Base-by-base conservation (phyloP, 2,329 filamentous ascomycete species). In the Sporothrix curviconia region DNA sequence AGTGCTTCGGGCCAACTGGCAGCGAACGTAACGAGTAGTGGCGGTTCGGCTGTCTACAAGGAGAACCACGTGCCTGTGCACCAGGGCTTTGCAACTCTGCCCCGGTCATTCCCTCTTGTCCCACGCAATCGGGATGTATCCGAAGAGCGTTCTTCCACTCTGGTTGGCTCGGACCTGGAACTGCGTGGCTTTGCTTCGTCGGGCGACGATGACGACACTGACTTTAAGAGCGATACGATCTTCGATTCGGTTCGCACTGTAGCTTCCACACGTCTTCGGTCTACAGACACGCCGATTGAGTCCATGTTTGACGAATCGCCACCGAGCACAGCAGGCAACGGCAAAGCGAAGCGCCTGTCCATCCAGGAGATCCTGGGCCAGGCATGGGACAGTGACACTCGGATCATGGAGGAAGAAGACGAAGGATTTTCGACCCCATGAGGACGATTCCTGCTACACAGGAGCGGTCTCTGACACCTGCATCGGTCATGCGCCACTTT, bases 261-360 rank as follows among this genome's bases (percentile, higher is more conserved):
- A 59, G 85, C 81, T 39, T 90, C 87, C 9, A 79, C 81, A 60
- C 86, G 84, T 61, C 78, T 81, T 55, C 82, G 84, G 59, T 81
- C 83, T 34, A 79, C 84, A 47, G 84, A 89, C 67, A 87, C 86
- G 28, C 86, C 87, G 15, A 74, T 91, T 51, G 87, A 91, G 66
- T 89, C 84, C 24, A 88, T 91, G 76, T 92, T 91, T 69, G 87
- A 92, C 70, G 88, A 92, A 64, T 89, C 87, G 14, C 86, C 85
- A 36, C 81, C 83, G 7, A 81, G 78, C 66, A 79, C 80, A 1
- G 77, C 78, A 17, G 74, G 77, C 55, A 78, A 78, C 62, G 66
- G 64, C 63, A 82, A 77, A 66, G 72, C 76, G 3, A 83, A 82
- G 64, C 74, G 81, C 25, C 66, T 82, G 11, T 83, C 81, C 0